Percentiles rank a stretch among this genome's conserved stretches.
Evolutionary conservation across 164 flowering plant genomes (phyloP).

Genomic region (Platanus orientalis): DNA sequence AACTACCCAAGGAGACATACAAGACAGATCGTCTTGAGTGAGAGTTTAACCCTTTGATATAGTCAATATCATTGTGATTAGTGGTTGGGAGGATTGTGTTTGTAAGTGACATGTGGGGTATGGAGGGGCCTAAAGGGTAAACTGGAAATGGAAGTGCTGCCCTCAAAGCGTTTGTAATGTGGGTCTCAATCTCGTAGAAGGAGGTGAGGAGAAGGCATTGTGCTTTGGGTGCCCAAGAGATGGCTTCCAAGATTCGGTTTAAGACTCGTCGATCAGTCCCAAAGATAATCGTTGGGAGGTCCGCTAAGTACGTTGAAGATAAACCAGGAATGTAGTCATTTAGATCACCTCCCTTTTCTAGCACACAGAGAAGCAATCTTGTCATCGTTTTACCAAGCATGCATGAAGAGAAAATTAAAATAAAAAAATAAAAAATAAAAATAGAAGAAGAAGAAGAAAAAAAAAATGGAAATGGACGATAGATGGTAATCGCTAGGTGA

Average conservation of each 20-base stretch:
- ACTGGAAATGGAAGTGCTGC: slow-evolving; percentile 20
- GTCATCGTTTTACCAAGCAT: too few relatives aligned
- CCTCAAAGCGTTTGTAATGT: slow-evolving; percentile 23
- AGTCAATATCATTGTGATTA: not conserved
- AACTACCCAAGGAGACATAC: slow-evolving; percentile 45
- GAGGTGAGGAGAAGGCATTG: slow-evolving; percentile 33
- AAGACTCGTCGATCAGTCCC: not conserved
- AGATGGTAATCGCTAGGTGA: too few relatives aligned
- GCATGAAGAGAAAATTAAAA: too few relatives aligned
- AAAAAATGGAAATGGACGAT: too few relatives aligned
- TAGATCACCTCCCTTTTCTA: slow-evolving; percentile 26
- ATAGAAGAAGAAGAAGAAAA: too few relatives aligned
- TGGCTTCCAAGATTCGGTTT: slow-evolving; percentile 9
- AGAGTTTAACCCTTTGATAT: slow-evolving; percentile 38
- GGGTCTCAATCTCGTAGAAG: slow-evolving; percentile 34
- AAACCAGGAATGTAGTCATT: slow-evolving; percentile 46
- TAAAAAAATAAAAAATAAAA: too few relatives aligned
- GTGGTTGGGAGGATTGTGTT: not conserved
- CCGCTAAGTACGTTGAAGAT: slow-evolving; percentile 19
- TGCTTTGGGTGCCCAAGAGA: slow-evolving; percentile 18
- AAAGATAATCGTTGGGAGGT: slow-evolving; percentile 24
- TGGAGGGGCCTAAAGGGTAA: slow-evolving; percentile 36
- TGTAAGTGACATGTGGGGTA: slow-evolving; percentile 6
- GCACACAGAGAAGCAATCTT: too few relatives aligned
- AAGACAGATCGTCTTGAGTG: slow-evolving; percentile 36